Percentiles rank a stretch among this genome's conserved stretches.
These are phyloP conservation scores for Eurotiales sp. DNA, from an alignment of 2,329 filamentous ascomycete species.

Conservation along the genomic window DNA sequence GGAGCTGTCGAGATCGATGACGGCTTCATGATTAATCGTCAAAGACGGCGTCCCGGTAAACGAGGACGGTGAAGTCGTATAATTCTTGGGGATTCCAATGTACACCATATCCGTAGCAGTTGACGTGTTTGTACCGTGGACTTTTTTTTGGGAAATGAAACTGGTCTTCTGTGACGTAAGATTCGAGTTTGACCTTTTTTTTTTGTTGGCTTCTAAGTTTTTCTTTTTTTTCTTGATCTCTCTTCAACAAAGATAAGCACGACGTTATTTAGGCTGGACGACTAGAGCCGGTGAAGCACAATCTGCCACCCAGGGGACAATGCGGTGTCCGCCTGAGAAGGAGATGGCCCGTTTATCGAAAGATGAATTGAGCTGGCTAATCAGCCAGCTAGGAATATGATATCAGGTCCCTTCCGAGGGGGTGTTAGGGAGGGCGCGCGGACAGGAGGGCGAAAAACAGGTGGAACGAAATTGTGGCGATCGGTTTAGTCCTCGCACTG, in stretches of 20 bases:
- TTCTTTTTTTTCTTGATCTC: slow-evolving; percentile 1
- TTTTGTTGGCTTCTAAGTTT: background rate
- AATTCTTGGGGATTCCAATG: slow-evolving; percentile 73
- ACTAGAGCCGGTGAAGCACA: slow-evolving; percentile 71
- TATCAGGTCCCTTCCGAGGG: slow-evolving; percentile 45
- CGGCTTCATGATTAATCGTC: slow-evolving; percentile 95
- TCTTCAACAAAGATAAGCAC: slow-evolving; percentile 9
- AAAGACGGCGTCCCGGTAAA: slow-evolving; percentile 77
- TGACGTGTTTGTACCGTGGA: slow-evolving; percentile 15
- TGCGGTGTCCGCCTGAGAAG: slow-evolving; percentile 86
- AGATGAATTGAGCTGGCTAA: slow-evolving; percentile 61
- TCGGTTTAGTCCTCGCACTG: slow-evolving; percentile 57
- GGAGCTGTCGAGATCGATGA: slow-evolving; percentile 85
- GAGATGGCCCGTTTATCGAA: slow-evolving; percentile 81
- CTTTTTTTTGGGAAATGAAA: slow-evolving; percentile 27
- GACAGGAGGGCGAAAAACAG: slow-evolving; percentile 77
- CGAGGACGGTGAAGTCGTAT: slow-evolving; percentile 75
- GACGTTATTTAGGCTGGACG: slow-evolving; percentile 14
- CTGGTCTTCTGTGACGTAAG: background rate
- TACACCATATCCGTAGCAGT: slow-evolving; percentile 71
- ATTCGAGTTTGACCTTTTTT: too few relatives aligned
- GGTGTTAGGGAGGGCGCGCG: slow-evolving; percentile 85
- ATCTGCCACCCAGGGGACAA: slow-evolving; percentile 96
- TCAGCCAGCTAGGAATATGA: slow-evolving; percentile 65
- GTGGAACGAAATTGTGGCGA: slow-evolving; percentile 86